Evolutionary conservation across 1,284 basidiomycete species (phyloP).

Genomic region (Leucoagaricus sp.): DNA sequence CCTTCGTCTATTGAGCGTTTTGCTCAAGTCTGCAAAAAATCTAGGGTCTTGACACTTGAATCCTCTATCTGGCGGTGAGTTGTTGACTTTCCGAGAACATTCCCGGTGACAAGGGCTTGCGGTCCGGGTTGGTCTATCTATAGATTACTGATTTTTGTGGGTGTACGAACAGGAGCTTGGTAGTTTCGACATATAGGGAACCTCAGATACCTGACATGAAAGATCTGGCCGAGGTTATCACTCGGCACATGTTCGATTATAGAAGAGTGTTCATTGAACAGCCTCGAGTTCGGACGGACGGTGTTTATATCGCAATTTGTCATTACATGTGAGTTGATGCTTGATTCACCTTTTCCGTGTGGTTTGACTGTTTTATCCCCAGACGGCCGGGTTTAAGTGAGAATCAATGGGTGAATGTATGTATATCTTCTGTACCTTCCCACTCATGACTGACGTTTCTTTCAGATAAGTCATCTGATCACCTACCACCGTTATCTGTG

Average conservation of each 20-base stretch:
- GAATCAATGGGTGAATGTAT: constrained; percentile 80
- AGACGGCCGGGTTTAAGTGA: constrained; percentile 81
- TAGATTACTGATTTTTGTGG: constrained; percentile 2
- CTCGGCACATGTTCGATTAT: constrained; percentile 62
- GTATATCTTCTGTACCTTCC: constrained; percentile 27
- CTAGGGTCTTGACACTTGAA: constrained; percentile 70
- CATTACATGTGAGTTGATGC: constrained; percentile 70
- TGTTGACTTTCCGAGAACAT: too few species aligned
- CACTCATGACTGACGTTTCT: neutral
- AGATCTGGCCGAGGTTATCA: constrained; percentile 47
- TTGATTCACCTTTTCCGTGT: neutral
- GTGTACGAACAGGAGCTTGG: constrained; percentile 47
- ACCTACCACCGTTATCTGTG: constrained; percentile 86
- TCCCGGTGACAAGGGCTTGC: too few species aligned
- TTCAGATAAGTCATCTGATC: constrained; percentile 68
- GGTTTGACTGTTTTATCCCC: constrained; percentile 12
- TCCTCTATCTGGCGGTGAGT: constrained; percentile 75
- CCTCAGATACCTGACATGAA: constrained; percentile 65
- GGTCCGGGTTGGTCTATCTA: constrained; percentile 8
- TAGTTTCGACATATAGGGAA: constrained; percentile 62
- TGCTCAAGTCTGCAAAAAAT: constrained; percentile 69
- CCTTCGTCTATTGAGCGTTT: constrained; percentile 76
- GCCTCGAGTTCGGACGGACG: constrained; percentile 81
- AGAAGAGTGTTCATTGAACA: constrained; percentile 80
- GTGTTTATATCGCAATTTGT: constrained; percentile 88